Percentiles rank a stretch among this genome's conserved stretches.
phyloP scores from a whole-genome alignment of 2,329 filamentous ascomycete genomes.

The Botryosphaeria dothidea region DNA sequence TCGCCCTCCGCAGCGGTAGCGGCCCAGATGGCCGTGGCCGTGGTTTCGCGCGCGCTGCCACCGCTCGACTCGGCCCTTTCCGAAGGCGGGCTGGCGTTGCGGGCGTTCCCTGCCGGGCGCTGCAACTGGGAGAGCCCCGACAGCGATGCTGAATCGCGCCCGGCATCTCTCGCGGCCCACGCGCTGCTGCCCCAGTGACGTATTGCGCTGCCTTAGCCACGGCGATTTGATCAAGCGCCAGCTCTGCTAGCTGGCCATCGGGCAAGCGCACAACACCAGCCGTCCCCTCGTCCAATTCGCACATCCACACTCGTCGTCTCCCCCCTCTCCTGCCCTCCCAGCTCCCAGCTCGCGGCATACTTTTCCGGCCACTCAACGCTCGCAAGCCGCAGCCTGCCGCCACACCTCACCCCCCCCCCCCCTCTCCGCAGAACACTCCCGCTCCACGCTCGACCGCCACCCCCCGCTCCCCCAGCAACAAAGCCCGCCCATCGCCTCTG shows the following conservation, averaged over 20 bases:
- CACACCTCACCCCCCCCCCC: slow-evolving; percentile 3
- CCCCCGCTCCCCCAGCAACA: slow-evolving; percentile 2
- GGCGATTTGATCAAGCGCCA: slow-evolving; percentile 6
- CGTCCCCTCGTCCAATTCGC: slow-evolving; percentile 16
- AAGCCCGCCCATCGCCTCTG: background rate
- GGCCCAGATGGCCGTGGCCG: background rate
- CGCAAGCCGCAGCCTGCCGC: slow-evolving; percentile 17
- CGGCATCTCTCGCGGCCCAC: slow-evolving; percentile 14
- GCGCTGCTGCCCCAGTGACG: slow-evolving; percentile 11
- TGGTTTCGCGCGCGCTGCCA: background rate
- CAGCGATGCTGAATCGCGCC: background rate
- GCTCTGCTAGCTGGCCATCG: slow-evolving; percentile 9
- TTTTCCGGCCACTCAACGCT: slow-evolving; percentile 3
- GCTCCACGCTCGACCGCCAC: background rate
- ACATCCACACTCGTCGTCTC: background rate
- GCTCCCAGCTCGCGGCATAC: background rate
- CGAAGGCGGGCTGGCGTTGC: slow-evolving; percentile 15
- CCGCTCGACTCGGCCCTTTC: slow-evolving; percentile 16
- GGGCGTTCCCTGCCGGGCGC: slow-evolving; percentile 13
- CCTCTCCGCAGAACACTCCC: background rate
- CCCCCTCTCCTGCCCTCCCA: slow-evolving; percentile 7
- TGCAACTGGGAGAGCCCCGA: slow-evolving; percentile 3
- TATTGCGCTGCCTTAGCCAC: slow-evolving; percentile 17
- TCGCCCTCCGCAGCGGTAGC: background rate
- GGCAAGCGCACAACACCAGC: slow-evolving; percentile 14